Conservation (phyloP, 129 eudicot species). For the Centrapalus pauciflorus region DNA sequence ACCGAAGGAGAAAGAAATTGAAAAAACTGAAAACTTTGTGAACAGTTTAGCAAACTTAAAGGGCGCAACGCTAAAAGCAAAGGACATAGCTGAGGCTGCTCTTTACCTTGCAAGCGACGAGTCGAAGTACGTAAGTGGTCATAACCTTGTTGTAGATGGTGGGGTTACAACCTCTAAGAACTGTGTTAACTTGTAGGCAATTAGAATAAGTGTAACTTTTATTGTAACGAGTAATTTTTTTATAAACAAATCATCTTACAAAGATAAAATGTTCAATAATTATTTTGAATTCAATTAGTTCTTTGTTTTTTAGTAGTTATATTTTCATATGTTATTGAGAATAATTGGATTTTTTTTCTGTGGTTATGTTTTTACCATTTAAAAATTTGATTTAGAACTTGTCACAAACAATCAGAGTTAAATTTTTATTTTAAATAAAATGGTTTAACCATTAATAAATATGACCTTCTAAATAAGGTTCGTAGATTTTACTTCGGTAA, state of each 20-base stretch:
- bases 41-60: constrained; percentile 51
- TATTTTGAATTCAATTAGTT: too few species aligned
- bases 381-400: too few species aligned
- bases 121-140: constrained; percentile 74
- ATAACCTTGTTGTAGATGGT: constrained; percentile 78
- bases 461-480: too few species aligned
- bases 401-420: too few species aligned
- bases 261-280: too few species aligned
- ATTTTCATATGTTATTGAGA: too few species aligned
- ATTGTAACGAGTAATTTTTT: not conserved
- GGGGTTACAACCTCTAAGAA: constrained; percentile 59
- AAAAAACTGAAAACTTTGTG: constrained; percentile 52
- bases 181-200: constrained; percentile 46
- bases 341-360: too few species aligned
- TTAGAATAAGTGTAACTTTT: not conserved
- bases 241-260: not conserved
- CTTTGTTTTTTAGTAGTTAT: too few species aligned
- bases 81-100: constrained; percentile 74
- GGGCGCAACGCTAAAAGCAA: constrained; percentile 48
- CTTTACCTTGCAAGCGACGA: constrained; percentile 77
- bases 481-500: too few species aligned
- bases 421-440: too few species aligned
- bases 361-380: too few species aligned
- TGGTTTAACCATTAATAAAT: too few species aligned
- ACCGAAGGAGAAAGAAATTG: constrained; percentile 38